Conservation (phyloP, 192 early-diverging fungal species). For the Coemansia asiatica region DNA sequence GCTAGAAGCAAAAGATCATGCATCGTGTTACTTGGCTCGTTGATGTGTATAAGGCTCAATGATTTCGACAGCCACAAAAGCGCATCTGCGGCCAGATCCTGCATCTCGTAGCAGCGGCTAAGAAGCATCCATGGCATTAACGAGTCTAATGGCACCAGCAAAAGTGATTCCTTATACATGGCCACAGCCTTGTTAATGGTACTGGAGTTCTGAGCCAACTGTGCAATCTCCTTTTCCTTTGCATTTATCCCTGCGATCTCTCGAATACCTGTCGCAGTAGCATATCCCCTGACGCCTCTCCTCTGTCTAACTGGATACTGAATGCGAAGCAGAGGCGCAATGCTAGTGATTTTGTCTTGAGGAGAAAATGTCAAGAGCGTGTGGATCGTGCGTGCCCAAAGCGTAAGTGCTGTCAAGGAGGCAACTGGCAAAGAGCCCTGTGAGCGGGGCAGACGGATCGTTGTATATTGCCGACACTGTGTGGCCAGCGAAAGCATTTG, state of each 20-base stretch:
- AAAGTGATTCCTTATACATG: slow-evolving; percentile 22
- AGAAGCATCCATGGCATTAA: slow-evolving; percentile 49
- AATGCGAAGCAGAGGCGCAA: slow-evolving; percentile 30
- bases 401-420: slow-evolving; percentile 34
- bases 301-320: neutral
- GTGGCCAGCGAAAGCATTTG: slow-evolving; percentile 46
- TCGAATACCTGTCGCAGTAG: neutral
- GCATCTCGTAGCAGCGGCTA: slow-evolving; percentile 25
- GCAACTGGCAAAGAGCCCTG: slow-evolving; percentile 41
- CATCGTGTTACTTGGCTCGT: neutral
- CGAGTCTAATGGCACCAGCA: slow-evolving; percentile 23
- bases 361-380: slow-evolving; percentile 39
- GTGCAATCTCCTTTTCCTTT: slow-evolving; percentile 19
- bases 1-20: slow-evolving; percentile 34
- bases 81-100: neutral
- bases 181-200: slow-evolving; percentile 28
- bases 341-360: slow-evolving; percentile 39
- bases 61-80: slow-evolving; percentile 27
- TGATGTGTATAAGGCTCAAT: slow-evolving; percentile 16
- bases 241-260: neutral
- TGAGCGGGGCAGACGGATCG: slow-evolving; percentile 25
- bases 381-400: slow-evolving; percentile 45
- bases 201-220: slow-evolving; percentile 25
- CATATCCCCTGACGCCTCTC: neutral
- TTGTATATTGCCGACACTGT: slow-evolving; percentile 40